Conservation (phyloP, 2,329 filamentous ascomycete genomes). For the Plectosphaerella cucumerina region DNA sequence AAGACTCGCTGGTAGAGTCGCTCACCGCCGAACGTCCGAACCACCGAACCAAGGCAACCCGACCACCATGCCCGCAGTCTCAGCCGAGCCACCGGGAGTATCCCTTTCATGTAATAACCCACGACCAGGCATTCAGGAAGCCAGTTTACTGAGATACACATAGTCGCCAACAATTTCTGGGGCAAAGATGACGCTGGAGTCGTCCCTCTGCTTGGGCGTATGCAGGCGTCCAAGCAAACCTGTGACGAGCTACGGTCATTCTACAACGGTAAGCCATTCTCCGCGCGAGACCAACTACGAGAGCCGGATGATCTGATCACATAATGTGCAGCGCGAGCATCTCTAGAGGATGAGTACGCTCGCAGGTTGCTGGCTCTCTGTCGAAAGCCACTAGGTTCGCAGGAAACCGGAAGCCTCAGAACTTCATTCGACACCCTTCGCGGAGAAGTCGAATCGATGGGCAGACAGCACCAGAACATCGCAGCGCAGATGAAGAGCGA, state of each 20-base stretch:
- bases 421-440: constrained; percentile 82
- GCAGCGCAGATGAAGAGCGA: constrained; percentile 94
- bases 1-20: no score
- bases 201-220: constrained; percentile 83
- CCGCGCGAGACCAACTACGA: no score
- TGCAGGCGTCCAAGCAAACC: constrained; percentile 91
- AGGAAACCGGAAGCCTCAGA: constrained; percentile 79
- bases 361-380: constrained; percentile 82
- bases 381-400: constrained; percentile 83
- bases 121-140: neutral
- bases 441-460: constrained; percentile 88
- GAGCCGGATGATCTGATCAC: neutral
- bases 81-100: constrained; percentile 60
- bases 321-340: constrained; percentile 65
- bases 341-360: constrained; percentile 95
- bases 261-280: constrained; percentile 60
- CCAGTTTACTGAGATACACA: neutral
- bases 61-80: constrained; percentile 56
- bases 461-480: constrained; percentile 86
- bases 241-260: constrained; percentile 91
- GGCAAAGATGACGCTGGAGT: constrained; percentile 98
- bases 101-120: constrained; percentile 58
- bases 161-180: constrained; percentile 99
- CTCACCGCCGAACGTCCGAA: no score
- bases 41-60: neutral